Evolutionary conservation across 768 basidiomycete species (phyloP), one percentile per base, ranked within the genome.

Genomic region (Mycena sanguinolenta): DNA sequence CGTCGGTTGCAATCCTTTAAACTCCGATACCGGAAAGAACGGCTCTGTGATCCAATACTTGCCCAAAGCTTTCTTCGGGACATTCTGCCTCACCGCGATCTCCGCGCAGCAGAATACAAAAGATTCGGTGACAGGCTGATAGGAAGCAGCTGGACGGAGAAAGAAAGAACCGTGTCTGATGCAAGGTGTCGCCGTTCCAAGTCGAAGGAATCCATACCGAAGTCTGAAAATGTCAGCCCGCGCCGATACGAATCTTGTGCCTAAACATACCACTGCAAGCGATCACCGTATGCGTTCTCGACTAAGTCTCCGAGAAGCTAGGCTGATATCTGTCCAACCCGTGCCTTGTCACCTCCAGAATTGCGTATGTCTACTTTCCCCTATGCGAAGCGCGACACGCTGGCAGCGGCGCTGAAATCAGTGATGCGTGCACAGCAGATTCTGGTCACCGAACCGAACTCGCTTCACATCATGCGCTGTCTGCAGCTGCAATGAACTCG

Each of bases 381-480:
- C 23, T 53, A 49, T 39, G 10, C 32, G 4, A 34, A 34, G 32
- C 64, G 30, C 46, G 58, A n/a, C 57, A 12, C 14, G 25, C 36
- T 65, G 55, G 55, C 64, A 65, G 55, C 64, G 64, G 46, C 64
- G 64, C 4, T 23, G 44, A 34, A 34, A 58, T 34, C 54, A 34
- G 23, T 65, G 55, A 49, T 50, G 10, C 9, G 25, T 49, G 46
- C 25, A 30, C 23, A 44, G 12, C 32, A 34, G n/a, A 36, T 32
- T n/a, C 8, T 3, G 23, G 14, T 34, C 12, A 36, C n/a, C n/a
- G 21, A 36, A 36, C 32, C 21, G 34, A 58, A n/a, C 54, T 55
- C 12, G 36, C 34, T 58, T 58, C n/a, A 36, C 13, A n/a, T 12
- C n/a, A 55, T 28, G 21, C 23, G 21, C n/a, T n/a, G 42, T 42